Evolutionary conservation across 148 eudicot genomes (phyloP).

Genomic region (Beta vulgaris): DNA sequence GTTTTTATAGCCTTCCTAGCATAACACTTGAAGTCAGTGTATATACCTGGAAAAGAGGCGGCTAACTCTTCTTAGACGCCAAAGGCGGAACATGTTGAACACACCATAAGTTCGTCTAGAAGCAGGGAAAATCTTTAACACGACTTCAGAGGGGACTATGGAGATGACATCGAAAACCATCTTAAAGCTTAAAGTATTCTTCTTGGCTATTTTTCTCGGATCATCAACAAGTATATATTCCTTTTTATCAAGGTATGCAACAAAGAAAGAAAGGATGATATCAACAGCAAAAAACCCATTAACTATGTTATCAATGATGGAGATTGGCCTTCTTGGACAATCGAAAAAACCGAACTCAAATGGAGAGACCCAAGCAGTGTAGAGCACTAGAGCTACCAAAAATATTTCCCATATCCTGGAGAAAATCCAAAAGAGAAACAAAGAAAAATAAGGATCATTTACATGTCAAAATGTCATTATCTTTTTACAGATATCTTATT

Average conservation of each 20-base stretch:
- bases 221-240: conserved; percentile 56
- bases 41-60: conserved; percentile 63
- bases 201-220: conserved; percentile 52
- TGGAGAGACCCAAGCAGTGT: conserved; percentile 78
- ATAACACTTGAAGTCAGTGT: background rate
- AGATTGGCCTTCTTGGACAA: conserved; percentile 35
- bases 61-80: conserved; percentile 88
- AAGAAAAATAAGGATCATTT: too few species aligned
- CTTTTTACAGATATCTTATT: too few species aligned
- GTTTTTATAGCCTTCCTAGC: background rate
- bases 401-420: conserved; percentile 64
- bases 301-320: conserved; percentile 53
- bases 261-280: conserved; percentile 61
- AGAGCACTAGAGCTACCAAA: conserved; percentile 51
- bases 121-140: conserved; percentile 36
- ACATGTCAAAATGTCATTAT: too few species aligned
- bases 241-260: conserved; percentile 56
- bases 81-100: conserved; percentile 81
- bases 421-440: background rate
- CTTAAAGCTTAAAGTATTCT: conserved; percentile 47
- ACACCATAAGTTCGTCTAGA: conserved; percentile 48
- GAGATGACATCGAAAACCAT: conserved; percentile 58
- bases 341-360: conserved; percentile 61
- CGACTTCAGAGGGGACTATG: conserved; percentile 56
- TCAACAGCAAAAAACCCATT: conserved; percentile 63